phyloP scores from a whole-genome alignment of 2,329 filamentous ascomycete species.

The Fusarium sterilihyphosum region DNA sequence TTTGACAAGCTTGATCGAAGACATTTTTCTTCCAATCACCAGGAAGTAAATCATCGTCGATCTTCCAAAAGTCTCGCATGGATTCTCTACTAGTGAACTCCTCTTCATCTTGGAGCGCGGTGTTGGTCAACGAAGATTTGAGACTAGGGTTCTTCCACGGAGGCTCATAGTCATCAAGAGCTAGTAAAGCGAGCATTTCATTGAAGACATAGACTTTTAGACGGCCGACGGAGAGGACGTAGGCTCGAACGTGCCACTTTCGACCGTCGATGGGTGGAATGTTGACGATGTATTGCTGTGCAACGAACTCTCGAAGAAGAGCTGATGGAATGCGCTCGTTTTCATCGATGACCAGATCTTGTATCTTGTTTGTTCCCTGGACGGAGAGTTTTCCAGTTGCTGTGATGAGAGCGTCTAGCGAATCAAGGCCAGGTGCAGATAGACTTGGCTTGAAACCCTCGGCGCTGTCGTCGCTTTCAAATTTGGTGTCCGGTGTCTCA shows the following conservation, averaged over 20 bases:
- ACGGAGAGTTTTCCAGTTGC: conserved; percentile 38
- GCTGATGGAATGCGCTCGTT: conserved; percentile 50
- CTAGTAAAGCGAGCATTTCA: conserved; percentile 50
- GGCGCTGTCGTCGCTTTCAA: background rate
- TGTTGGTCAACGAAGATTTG: conserved; percentile 51
- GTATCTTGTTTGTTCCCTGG: background rate
- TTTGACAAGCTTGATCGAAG: conserved; percentile 49
- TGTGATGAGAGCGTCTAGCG: conserved; percentile 47
- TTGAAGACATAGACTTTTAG: conserved; percentile 51
- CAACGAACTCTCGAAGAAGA: conserved; percentile 51
- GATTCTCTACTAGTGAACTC: conserved; percentile 46
- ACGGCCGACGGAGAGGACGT: conserved; percentile 50
- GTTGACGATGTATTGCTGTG: conserved; percentile 50
- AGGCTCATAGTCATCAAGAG: conserved; percentile 48
- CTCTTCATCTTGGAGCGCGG: conserved; percentile 49
- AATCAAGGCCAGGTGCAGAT: conserved; percentile 41
- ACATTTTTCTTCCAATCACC: conserved; percentile 47
- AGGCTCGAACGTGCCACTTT: conserved; percentile 52
- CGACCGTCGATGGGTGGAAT: conserved; percentile 46
- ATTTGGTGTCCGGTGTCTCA: background rate
- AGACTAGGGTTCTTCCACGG: conserved; percentile 50
- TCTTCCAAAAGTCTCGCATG: conserved; percentile 49
- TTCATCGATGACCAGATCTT: conserved; percentile 44
- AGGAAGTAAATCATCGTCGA: conserved; percentile 44
- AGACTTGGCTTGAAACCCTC: conserved; percentile 36